Evolutionary conservation across 1,284 basidiomycete species (phyloP).

Genomic region (Moniliella sp.): DNA sequence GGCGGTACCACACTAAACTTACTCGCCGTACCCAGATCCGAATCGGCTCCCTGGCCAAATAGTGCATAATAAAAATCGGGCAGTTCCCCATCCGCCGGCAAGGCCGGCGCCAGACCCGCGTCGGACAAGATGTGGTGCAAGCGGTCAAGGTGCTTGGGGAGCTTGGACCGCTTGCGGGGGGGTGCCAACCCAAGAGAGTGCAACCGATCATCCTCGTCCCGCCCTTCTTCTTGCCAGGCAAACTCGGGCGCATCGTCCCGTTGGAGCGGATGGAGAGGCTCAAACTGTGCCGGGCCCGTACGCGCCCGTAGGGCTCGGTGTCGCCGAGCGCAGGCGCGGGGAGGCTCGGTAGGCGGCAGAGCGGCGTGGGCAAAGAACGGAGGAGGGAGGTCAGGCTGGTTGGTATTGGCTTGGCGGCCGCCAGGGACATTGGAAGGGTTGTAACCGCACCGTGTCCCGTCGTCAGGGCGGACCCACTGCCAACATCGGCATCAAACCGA

Average conservation of each 20-base stretch:
- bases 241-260: conserved; percentile 18
- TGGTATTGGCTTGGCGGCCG: conserved; percentile 4
- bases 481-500: too few species aligned
- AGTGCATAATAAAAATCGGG: not conserved
- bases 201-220: conserved; percentile 26
- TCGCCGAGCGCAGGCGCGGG: not conserved
- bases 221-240: conserved; percentile 22
- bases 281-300: not conserved
- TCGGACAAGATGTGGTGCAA: not conserved
- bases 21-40: not conserved
- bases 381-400: conserved; percentile 3
- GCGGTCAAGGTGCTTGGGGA: not conserved
- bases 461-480: not conserved
- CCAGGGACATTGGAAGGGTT: conserved; percentile 5
- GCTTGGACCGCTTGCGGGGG: not conserved
- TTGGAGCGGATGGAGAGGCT: conserved; percentile 15
- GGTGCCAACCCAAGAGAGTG: not conserved
- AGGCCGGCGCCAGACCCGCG: not conserved
- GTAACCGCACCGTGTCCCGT: conserved; percentile 4
- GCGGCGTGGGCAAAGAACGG: conserved; percentile 1
- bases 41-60: not conserved
- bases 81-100: not conserved
- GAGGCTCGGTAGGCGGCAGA: not conserved
- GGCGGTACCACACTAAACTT: not conserved
- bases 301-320: not conserved